Conservation (phyloP, 2,329 filamentous ascomycete genomes). For the Trichoderma sp. region DNA sequence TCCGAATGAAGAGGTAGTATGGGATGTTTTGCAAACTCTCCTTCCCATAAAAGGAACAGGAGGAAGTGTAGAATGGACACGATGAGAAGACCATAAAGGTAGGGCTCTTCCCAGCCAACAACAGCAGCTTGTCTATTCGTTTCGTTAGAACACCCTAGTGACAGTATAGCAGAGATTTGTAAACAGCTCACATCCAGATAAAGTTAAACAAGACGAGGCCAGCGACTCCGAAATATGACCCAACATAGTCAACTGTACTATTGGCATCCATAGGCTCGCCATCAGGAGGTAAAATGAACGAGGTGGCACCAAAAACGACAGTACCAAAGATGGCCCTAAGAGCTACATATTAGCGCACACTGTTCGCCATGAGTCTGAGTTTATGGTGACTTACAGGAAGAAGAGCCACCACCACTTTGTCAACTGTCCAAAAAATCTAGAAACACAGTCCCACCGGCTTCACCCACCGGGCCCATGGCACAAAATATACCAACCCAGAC, state of each 20-base stretch:
- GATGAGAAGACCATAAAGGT: conserved; percentile 40
- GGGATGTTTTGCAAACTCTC: conserved; percentile 35
- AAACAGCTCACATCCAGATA: conserved; percentile 45
- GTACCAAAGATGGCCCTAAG: neutral
- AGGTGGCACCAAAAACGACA: neutral
- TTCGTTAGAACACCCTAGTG: neutral
- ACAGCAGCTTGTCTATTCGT: conserved; percentile 37
- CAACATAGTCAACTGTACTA: conserved; percentile 35
- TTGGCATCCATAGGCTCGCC: conserved; percentile 26
- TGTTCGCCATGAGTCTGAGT: fast-evolving
- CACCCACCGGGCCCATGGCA: conserved; percentile 45
- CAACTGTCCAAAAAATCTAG: conserved; percentile 30
- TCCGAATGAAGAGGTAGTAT: conserved; percentile 47
- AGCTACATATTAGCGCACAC: neutral
- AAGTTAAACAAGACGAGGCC: conserved; percentile 48
- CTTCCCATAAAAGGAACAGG: conserved; percentile 42
- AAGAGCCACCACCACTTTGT: conserved; percentile 17
- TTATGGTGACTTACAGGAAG: neutral
- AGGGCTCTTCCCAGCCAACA: conserved; percentile 43
- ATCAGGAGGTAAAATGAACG: conserved; percentile 15
- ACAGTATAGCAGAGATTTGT: too few species aligned
- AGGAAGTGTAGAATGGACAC: conserved; percentile 31
- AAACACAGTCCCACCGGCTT: conserved; percentile 41
- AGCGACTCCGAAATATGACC: conserved; percentile 37
- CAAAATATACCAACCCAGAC: conserved; percentile 46